A percentile compares a stretch with the other conserved stretches of the same genome.
Conservation (phyloP, 2,329 filamentous ascomycete genomes). For the Epichloe sylvatica region DNA sequence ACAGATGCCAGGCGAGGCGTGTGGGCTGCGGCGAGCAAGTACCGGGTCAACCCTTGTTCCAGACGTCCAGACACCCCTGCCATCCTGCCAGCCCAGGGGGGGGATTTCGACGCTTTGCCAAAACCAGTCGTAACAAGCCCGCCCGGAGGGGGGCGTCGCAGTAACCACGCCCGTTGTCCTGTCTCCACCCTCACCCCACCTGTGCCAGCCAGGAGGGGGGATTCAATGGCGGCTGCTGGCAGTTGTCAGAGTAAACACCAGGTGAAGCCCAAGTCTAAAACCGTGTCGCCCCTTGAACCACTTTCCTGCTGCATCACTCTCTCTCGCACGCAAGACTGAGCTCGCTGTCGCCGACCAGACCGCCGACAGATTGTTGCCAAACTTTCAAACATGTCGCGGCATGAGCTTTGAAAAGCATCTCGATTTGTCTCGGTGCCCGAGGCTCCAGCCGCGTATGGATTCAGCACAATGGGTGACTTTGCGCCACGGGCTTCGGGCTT, state of each 20-base stretch:
- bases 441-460: too few species aligned
- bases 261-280: neutral
- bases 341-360: neutral
- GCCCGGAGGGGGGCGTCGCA: too few species aligned
- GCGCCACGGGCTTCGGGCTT: too few species aligned
- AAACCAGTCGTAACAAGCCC: neutral
- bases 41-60: too few species aligned
- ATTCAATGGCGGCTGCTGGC: neutral
- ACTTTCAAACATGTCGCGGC: neutral
- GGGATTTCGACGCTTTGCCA: neutral
- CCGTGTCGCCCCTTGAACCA: neutral
- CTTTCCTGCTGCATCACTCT: too few species aligned
- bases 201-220: too few species aligned
- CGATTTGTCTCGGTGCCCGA: too few species aligned
- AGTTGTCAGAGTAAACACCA: neutral
- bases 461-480: too few species aligned
- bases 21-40: neutral
- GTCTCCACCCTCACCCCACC: neutral
- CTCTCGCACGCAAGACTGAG: neutral
- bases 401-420: neutral
- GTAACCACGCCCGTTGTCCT: neutral
- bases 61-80: too few species aligned
- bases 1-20: neutral
- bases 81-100: neutral
- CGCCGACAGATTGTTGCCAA: neutral